These are phyloP conservation scores for Paramecium sonneborni DNA, from an alignment of 73 alveolate species.

Conservation along the genomic window DNA sequence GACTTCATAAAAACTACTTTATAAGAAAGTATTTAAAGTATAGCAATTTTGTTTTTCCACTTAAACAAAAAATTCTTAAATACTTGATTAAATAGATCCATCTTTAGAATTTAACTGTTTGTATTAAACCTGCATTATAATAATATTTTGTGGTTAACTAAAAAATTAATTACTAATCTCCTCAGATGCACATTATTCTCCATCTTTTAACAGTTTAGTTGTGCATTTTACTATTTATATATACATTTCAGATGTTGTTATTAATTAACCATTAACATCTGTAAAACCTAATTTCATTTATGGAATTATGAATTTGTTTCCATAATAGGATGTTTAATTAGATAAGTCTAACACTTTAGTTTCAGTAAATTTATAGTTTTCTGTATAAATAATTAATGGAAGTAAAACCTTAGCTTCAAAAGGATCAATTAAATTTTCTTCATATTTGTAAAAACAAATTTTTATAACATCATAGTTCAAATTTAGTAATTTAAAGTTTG, in stretches of 20 bases:
- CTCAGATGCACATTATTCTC: background rate
- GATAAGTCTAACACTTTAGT: background rate
- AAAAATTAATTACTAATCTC: background rate
- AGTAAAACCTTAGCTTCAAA: background rate
- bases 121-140: background rate
- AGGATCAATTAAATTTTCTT: background rate
- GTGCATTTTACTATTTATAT: background rate
- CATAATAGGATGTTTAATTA: background rate
- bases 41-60: background rate
- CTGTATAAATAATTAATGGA: background rate
- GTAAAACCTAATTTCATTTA: background rate
- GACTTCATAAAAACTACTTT: background rate
- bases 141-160: background rate
- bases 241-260: background rate
- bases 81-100: background rate
- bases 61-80: background rate
- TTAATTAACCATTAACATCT: background rate
- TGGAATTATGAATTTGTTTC: background rate
- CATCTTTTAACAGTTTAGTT: background rate
- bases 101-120: background rate
- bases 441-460: background rate
- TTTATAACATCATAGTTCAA: background rate
- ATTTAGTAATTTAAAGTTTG: background rate
- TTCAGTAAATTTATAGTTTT: background rate
- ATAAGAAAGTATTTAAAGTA: background rate